Evolutionary conservation across 1,139 yeast species (phyloP), one percentile per base, ranked within the genome.

Genomic region (Tardiomyces blankii): DNA sequence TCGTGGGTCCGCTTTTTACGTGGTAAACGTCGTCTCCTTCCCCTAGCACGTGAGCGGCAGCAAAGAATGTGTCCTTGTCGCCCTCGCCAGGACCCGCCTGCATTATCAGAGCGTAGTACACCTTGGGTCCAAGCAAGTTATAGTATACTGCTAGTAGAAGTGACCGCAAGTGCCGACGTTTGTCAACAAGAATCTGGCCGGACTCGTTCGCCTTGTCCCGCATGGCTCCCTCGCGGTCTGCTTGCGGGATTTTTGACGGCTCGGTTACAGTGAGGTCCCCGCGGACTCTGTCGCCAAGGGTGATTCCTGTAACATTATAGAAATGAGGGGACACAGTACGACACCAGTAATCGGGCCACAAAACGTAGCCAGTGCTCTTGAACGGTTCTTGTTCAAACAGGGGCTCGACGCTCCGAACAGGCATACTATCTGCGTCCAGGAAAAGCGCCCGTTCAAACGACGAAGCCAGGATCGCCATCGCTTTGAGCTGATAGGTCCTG

Each of bases 41-140:
- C 7, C 68, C 66, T 46, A 82, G 64, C 1, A 82, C 85, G 41
- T 74, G 74, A 0, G 93, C 81, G 0, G 91, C 89, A 0, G 95
- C 89, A 46, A 84, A 67, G 58, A 84, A 87, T 0, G 95, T 85
- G 60, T 87, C 96, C 60, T 86, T 87, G 62, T 87, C 95, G 50
- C 95, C 95, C 66, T 85, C 94, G 40, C 96, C 95, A 48, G 80
- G 83, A 0, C 85, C 78, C 12, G 89, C 89, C 64, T 86, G 95
- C 0, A 91, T 80, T 46, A 87, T 75, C 42, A 87, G 71, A n/a
- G 93, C 93, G 62, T 86, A 87, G 59, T 74, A 87, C 65, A 79
- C 78, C 16, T 74, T 73, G 4, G 91, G 93, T 0, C 95, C 95
- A 59, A 77, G 82, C 39, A 83, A 63, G 59, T 86, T 87, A 64